Evolutionary conservation across 129 eudicot species (phyloP).

Genomic region (Centella asiatica): DNA sequence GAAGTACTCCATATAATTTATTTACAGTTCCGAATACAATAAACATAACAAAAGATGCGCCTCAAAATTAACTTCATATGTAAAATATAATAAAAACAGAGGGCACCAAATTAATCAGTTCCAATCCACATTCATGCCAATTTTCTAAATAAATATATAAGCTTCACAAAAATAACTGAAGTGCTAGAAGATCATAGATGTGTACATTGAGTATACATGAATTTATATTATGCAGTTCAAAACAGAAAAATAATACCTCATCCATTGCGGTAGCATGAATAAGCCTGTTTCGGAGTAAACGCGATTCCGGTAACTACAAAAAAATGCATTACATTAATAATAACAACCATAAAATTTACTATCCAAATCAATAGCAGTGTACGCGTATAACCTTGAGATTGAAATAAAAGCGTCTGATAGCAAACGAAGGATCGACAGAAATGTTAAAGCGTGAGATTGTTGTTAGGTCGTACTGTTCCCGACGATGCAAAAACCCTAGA

Average conservation of each 20-base stretch:
- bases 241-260: constrained; percentile 14
- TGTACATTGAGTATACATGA: background rate
- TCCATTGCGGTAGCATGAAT: constrained; percentile 20
- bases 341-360: background rate
- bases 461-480: background rate
- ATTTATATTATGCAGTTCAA: background rate
- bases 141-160: no score
- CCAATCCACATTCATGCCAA: background rate
- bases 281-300: background rate
- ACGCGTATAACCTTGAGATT: constrained; percentile 5
- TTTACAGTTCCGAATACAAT: background rate
- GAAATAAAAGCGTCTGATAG: background rate
- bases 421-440: background rate
- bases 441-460: background rate
- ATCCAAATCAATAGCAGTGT: no score
- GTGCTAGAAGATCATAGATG: background rate
- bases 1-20: background rate
- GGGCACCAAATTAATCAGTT: background rate
- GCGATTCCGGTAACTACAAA: background rate
- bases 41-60: background rate
- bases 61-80: background rate
- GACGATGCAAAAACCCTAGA: constrained; percentile 2
- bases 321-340: background rate
- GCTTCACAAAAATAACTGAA: background rate
- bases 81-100: background rate